Conservation (phyloP, 345 rosid genomes). For the Ceriops zippeliana region DNA sequence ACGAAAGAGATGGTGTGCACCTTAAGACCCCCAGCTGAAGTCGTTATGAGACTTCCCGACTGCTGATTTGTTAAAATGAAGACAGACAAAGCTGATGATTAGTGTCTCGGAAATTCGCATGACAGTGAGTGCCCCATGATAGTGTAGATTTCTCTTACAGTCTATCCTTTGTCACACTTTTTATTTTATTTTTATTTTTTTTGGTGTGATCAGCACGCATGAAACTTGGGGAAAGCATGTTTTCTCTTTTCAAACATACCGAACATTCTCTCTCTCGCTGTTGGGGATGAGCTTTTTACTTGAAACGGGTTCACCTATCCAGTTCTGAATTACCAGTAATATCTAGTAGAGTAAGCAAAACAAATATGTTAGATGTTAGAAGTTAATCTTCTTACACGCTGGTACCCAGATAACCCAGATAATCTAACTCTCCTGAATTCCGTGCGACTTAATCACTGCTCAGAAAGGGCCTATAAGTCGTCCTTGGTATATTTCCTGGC, state of each 20-base stretch:
- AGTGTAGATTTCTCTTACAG: neutral
- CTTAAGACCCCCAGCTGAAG: slow-evolving; percentile 77
- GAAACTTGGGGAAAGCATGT: neutral
- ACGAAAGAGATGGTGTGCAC: slow-evolving; percentile 97
- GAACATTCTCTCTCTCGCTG: neutral
- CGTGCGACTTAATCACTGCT: no score
- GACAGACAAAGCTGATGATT: neutral
- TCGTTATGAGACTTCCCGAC: slow-evolving; percentile 65
- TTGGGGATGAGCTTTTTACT: neutral
- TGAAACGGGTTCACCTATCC: neutral
- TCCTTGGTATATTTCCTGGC: no score
- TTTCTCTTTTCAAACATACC: slow-evolving; percentile 1
- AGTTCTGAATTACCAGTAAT: neutral
- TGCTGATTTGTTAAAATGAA: slow-evolving; percentile 20
- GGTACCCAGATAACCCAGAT: no score
- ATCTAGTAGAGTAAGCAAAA: no score
- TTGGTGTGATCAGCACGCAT: neutral
- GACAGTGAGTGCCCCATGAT: slow-evolving; percentile 5
- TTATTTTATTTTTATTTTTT: no score
- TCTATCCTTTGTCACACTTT: neutral
- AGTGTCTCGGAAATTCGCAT: neutral
- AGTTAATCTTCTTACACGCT: no score
- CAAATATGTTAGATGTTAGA: no score
- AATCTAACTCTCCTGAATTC: no score
- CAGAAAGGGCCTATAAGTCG: no score